Conservation (phyloP, 2,329 filamentous ascomycete genomes). For the Trichoderma koningii region DNA sequence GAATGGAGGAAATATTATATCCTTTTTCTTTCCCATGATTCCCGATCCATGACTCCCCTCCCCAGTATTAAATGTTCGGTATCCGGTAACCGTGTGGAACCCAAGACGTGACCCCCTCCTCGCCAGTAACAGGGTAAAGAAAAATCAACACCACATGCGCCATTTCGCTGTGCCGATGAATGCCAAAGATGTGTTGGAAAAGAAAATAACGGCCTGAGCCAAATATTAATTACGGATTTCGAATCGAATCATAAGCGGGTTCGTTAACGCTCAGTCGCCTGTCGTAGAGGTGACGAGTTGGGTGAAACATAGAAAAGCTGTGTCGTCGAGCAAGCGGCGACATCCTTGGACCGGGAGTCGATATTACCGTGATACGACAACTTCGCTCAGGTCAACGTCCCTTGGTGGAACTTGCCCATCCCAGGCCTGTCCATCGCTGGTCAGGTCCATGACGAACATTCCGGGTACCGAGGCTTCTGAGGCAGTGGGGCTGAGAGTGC, state of each 20-base stretch:
- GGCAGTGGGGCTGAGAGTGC: slow-evolving; percentile 52
- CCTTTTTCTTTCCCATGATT: slow-evolving; percentile 23
- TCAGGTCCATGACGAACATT: slow-evolving; percentile 42
- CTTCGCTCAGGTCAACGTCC: slow-evolving; percentile 50
- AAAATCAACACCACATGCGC: slow-evolving; percentile 36
- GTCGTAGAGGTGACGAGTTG: slow-evolving; percentile 19
- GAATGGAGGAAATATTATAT: slow-evolving; percentile 23
- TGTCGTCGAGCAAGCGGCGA: slow-evolving; percentile 15
- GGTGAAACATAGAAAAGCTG: slow-evolving; percentile 2
- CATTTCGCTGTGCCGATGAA: slow-evolving; percentile 46
- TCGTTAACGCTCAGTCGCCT: slow-evolving; percentile 28
- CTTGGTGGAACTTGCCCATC: slow-evolving; percentile 41
- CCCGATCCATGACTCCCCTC: slow-evolving; percentile 31
- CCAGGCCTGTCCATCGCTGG: slow-evolving; percentile 44
- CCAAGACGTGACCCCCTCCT: slow-evolving; percentile 34
- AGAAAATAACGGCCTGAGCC: slow-evolving; percentile 34
- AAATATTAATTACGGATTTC: slow-evolving; percentile 39
- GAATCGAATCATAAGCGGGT: slow-evolving; percentile 35
- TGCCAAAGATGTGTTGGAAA: slow-evolving; percentile 44
- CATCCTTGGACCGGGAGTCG: slow-evolving; percentile 27
- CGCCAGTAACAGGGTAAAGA: slow-evolving; percentile 34
- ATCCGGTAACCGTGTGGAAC: slow-evolving; percentile 35
- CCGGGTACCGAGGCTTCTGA: slow-evolving; percentile 47
- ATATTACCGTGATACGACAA: slow-evolving; percentile 45
- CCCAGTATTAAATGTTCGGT: slow-evolving; percentile 33